phyloP scores from a whole-genome alignment of 2,329 filamentous ascomycete species.

The Fusarium sp. region DNA sequence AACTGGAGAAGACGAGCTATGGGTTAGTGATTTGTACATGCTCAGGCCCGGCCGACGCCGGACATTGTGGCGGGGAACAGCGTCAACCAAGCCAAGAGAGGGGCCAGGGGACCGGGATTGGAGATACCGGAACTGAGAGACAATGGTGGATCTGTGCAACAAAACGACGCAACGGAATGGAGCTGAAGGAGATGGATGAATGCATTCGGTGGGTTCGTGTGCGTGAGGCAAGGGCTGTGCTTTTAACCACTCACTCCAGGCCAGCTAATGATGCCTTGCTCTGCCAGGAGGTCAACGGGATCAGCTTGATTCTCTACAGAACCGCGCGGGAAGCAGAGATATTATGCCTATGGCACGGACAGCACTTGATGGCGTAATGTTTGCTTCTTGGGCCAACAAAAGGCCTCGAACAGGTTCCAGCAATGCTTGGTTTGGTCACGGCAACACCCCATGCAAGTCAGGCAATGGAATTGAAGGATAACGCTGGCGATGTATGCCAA shows the following conservation, averaged over 20 bases:
- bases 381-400: conserved; percentile 14
- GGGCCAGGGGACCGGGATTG: conserved; percentile 16
- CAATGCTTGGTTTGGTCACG: conserved; percentile 11
- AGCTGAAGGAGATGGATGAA: conserved; percentile 9
- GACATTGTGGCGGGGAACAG: conserved; percentile 25
- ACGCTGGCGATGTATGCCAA: neutral
- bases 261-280: neutral
- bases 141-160: conserved; percentile 38
- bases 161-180: conserved; percentile 12
- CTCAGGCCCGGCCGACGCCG: conserved; percentile 16
- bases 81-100: conserved; percentile 22
- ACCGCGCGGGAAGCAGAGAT: conserved; percentile 1
- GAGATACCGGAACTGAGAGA: conserved; percentile 30
- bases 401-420: neutral
- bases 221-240: conserved; percentile 15
- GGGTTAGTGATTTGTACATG: conserved; percentile 19
- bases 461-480: neutral
- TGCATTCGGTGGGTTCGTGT: conserved; percentile 8
- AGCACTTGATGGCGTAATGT: conserved; percentile 3
- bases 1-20: conserved; percentile 2
- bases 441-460: conserved; percentile 1
- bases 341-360: neutral
- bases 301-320: neutral
- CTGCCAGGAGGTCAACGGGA: conserved; percentile 12
- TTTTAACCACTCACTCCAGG: conserved; percentile 12